phyloP scores from a whole-genome alignment of 805 yeast species.

The Saturnispora quitensis region DNA sequence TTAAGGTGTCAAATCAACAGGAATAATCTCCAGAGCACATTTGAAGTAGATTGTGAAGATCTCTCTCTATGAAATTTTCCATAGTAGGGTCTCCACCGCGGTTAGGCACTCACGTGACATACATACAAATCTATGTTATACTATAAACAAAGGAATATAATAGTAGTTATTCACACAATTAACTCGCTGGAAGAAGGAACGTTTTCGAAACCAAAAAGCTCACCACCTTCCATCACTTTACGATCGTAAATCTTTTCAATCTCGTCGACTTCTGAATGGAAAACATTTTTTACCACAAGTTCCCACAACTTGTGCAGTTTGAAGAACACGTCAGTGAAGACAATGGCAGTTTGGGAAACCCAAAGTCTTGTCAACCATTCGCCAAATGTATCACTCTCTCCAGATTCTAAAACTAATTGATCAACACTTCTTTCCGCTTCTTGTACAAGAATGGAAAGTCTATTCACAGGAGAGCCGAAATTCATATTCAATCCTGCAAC shows the following conservation, averaged over 20 bases:
- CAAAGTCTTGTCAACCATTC: slow-evolving; percentile 15
- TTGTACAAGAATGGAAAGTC: slow-evolving; percentile 52
- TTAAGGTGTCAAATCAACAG: neutral
- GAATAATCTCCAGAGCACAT: neutral
- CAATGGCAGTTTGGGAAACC: slow-evolving; percentile 11
- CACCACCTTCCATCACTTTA: slow-evolving; percentile 34
- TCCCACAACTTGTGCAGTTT: slow-evolving; percentile 8
- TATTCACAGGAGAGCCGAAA: slow-evolving; percentile 66
- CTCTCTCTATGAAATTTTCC: neutral
- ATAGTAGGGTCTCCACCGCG: neutral
- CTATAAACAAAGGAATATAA: neutral
- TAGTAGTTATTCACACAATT: slow-evolving; percentile 11
- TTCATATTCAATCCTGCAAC: slow-evolving; percentile 59
- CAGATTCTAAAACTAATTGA: slow-evolving; percentile 8
- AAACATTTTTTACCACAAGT: slow-evolving; percentile 4
- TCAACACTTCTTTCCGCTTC: slow-evolving; percentile 35
- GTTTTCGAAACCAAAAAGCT: slow-evolving; percentile 34
- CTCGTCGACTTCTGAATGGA: slow-evolving; percentile 24
- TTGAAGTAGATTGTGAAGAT: neutral
- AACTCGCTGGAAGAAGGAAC: slow-evolving; percentile 23
- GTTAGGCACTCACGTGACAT: neutral
- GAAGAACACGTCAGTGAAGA: slow-evolving; percentile 12
- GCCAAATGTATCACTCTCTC: slow-evolving; percentile 11
- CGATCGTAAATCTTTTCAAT: slow-evolving; percentile 38
- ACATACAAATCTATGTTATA: neutral